Base-by-base conservation (phyloP, 2,329 filamentous ascomycete genomes). In the Orbilia blumenaviensis region DNA sequence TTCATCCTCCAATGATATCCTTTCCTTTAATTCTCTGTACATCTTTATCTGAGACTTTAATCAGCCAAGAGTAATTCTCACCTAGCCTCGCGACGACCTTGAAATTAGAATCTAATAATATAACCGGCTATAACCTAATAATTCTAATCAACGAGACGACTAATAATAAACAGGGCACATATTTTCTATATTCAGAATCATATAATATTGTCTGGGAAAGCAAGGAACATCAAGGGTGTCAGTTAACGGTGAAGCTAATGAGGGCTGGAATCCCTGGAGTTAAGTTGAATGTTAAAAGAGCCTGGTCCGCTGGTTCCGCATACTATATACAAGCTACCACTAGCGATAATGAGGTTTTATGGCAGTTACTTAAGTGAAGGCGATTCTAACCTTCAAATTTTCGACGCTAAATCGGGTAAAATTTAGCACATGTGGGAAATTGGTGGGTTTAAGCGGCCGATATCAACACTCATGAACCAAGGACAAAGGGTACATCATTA, bases 321-420 rank as follows among this genome's bases (percentile, higher is more conserved):
- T 72, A 44, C 67, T 72, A 29, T 50, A 60, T 66, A 25, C 60
- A 71, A 56, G 56, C 41, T 29, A 36, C 18, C 27, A 46, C 52
- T 62, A 44, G 46, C 56, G 56, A 56, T 42, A 63, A 21, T 44
- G 56, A 38, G 60, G 60, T 50, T 27, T 50, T 41, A 27, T 63
- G 46, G 64, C 38, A 27, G 21, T 41, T 50, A 23, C 46, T 16
- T 56, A 60, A 21, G 44, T 29, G 50, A 60, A 50, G 27, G 48
- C 38, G 32, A 42, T 14, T 27, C 29, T 16, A 50, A 16, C 23
- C 60, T 36, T 32, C n/a, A n/a, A n/a, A n/a, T n/a, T n/a, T n/a
- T n/a, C n/a, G n/a, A n/a, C n/a, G n/a, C n/a, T n/a, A n/a, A n/a
- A n/a, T n/a, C n/a, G n/a, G n/a, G n/a, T n/a, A n/a, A n/a, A n/a